Percentiles rank a stretch among this genome's conserved stretches.
These are phyloP conservation scores for Colletotrichum lentis DNA, from an alignment of 2,329 filamentous ascomycete species.

Conservation along the genomic window DNA sequence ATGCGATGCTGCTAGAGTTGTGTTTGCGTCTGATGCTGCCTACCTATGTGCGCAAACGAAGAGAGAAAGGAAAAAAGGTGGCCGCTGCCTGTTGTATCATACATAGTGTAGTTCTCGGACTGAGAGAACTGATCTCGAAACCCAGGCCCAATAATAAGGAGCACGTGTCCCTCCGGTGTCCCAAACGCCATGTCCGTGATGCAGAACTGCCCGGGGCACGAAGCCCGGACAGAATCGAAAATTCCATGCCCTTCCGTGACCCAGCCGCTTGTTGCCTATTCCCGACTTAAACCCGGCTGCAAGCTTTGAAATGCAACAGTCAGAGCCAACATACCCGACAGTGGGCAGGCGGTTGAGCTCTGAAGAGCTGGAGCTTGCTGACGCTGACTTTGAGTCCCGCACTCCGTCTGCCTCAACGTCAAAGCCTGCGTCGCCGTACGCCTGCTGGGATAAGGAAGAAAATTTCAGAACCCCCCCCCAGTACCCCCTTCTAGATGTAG, in stretches of 20 bases:
- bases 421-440: background rate
- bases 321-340: background rate
- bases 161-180: background rate
- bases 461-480: constrained; percentile 6
- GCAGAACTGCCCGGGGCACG: constrained; percentile 8
- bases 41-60: background rate
- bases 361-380: background rate
- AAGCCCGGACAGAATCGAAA: background rate
- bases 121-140: background rate
- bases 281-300: background rate
- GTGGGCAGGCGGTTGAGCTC: background rate
- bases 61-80: too few species aligned
- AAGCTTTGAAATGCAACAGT: constrained; percentile 2
- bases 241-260: background rate
- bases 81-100: constrained; percentile 1
- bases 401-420: background rate
- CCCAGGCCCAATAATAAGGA: background rate
- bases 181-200: constrained; percentile 32
- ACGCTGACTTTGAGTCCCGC: background rate
- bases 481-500: constrained; percentile 24
- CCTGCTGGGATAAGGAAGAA: background rate
- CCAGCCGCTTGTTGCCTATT: background rate
- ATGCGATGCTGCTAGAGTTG: background rate
- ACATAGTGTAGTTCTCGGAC: background rate
- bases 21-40: background rate